Evolutionary conservation across 139 green algal genomes (phyloP).

Genomic region (Chlorella ohadii): DNA sequence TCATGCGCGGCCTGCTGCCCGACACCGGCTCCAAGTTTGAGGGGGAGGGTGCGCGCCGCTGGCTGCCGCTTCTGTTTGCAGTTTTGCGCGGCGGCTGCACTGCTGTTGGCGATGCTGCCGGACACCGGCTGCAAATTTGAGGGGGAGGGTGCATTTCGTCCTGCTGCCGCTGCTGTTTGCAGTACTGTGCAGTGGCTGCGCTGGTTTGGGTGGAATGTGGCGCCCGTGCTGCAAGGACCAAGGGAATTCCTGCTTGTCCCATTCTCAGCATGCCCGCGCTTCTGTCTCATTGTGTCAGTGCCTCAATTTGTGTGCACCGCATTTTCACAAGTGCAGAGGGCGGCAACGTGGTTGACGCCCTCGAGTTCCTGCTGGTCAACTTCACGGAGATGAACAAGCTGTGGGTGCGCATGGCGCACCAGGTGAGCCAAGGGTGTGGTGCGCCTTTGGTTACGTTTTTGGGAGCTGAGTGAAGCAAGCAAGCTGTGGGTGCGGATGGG

Average conservation of each 20-base stretch:
- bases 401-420: conserved; percentile 93
- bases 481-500: not conserved
- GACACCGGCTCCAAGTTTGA: conserved; percentile 80
- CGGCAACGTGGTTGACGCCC: conserved; percentile 85
- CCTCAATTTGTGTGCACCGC: too few relatives aligned
- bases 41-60: conserved; percentile 31
- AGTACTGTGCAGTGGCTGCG: too few relatives aligned
- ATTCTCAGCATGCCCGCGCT: too few relatives aligned
- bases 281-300: too few relatives aligned
- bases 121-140: not conserved
- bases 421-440: conserved; percentile 49
- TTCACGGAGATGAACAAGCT: conserved; percentile 99
- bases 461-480: too few relatives aligned
- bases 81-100: not conserved
- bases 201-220: too few relatives aligned
- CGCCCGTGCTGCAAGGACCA: too few relatives aligned
- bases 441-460: not conserved
- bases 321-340: conserved; percentile 34
- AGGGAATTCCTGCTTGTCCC: too few relatives aligned
- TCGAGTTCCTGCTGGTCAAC: conserved; percentile 97
- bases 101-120: not conserved
- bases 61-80: not conserved
- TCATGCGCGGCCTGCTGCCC: conserved; percentile 71
- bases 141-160: too few relatives aligned
- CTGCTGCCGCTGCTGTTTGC: too few relatives aligned